Conservation (phyloP, 805 yeast species). For the Myxozyma neotropica region DNA sequence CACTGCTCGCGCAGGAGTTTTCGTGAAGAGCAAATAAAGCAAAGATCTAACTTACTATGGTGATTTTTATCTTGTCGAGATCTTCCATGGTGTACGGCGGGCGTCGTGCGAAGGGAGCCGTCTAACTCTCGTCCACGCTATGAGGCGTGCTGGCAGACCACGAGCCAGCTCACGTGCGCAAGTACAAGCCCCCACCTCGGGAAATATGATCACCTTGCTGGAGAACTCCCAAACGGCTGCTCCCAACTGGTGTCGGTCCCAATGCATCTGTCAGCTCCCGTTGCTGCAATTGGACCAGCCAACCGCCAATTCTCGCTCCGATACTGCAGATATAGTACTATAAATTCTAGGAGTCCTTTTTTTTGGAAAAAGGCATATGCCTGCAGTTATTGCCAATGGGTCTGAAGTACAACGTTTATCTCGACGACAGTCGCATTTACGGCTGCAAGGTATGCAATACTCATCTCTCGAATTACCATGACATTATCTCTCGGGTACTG, state of each 20-base stretch:
- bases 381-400: slow-evolving; percentile 46
- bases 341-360: not conserved
- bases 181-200: not conserved
- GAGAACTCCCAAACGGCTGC: slow-evolving; percentile 1
- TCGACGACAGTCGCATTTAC: slow-evolving; percentile 43
- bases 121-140: not conserved
- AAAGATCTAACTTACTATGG: slow-evolving; percentile 46
- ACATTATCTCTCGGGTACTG: slow-evolving; percentile 46
- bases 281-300: too few relatives aligned
- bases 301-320: too few relatives aligned
- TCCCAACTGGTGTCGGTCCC: slow-evolving; percentile 2
- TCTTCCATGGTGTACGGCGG: slow-evolving; percentile 2
- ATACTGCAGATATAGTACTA: not conserved
- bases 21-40: not conserved
- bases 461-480: slow-evolving; percentile 46
- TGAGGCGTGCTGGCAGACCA: not conserved
- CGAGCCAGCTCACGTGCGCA: not conserved
- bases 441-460: slow-evolving; percentile 49
- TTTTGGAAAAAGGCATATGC: not conserved
- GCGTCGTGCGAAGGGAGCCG: not conserved
- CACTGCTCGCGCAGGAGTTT: too few relatives aligned
- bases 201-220: too few relatives aligned
- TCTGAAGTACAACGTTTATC: slow-evolving; percentile 49
- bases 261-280: too few relatives aligned
- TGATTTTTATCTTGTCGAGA: slow-evolving; percentile 59